Evolutionary conservation across 129 eudicot species (phyloP), one percentile per base, ranked within the genome.

Genomic region (Daucus carota): DNA sequence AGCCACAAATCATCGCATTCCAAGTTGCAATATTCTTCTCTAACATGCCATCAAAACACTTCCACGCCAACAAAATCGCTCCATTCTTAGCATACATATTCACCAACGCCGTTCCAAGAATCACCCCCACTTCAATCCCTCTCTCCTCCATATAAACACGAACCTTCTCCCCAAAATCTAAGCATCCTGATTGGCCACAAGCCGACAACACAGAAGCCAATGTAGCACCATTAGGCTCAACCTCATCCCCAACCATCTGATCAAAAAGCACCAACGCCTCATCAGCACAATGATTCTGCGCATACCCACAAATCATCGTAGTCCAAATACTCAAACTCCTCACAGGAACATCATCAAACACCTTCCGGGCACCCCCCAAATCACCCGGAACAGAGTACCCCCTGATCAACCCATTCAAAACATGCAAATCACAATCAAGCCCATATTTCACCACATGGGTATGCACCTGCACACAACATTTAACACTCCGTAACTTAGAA

Each of bases 1-100:
- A 83, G 48, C 97, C 97, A 31, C 85, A 90, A 62, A 92, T 84
- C 93, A 92, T 86, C 4, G 90, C 91, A 59, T 92, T 92, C 96
- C 96, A 92, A 10, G 97, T 87, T 29, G 90, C 77, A 33, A 83
- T 75, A 70, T 87, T 92, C 83, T 75, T 87, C 70, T 78, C 79
- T 3, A 76, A 81, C 93, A 89, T 84, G 3, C 72, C 75, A 57
- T 80, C 45, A 57, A 92, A 92, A 32, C 86, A 85, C 73, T 66
- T 80, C 75, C 72, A 79, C 41, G 97, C 97, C 80, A 77, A 79
- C 5, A 15, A 5, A 46, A 92, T 77, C 3, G 90, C 88, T 24
- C 97, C 97, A 74, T 88, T 87, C 45, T 84, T 89, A 13, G 97
- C 93, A 80, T 92, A 92, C 97, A 92, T 92, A 78, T 92, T 75